Evolutionary conservation across 2,329 filamentous ascomycete species (phyloP), one percentile per base, ranked within the genome.

Genomic region (Colletotrichum echinochloae): DNA sequence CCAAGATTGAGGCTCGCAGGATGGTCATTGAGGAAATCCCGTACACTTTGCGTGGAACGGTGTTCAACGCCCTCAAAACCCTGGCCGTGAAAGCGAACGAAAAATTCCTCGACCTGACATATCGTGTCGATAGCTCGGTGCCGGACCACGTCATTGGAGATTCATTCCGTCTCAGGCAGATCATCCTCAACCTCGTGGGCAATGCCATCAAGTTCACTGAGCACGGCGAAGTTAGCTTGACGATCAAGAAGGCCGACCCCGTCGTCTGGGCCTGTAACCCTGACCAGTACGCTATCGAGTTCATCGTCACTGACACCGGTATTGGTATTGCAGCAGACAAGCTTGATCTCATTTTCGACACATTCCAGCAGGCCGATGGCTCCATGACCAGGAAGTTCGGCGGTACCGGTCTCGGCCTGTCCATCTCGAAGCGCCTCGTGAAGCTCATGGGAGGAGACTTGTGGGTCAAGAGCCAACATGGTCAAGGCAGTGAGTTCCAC

Each of bases 171-270:
- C 85, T 98, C 66, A 91, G 95, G 73, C 96, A 99, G 82, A 97
- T 99, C 76, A 98, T 98, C 73, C 88, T 98, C 67, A 99, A 99
- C 82, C 85, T 99, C 66, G 95, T 98, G 64, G 96, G 96, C 78
- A 99, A 99, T 77, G 95, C 96, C 65, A 98, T 99, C 86, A 99
- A 99, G 79, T 99, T 99, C 81, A 98, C 96, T 3, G 95, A 98
- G 81, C 92, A 97, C 76, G 96, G 96, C 72, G 94, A 97, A 80
- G 96, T 99, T 76, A 97, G 95, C 80, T 89, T 98, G 63, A 94
- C 92, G n/a, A 98, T 98, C 75, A 90, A 91, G 74, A 86, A 89
- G 77, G 84, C 77, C 86, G 90, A 82, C 85, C 75, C 93, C 37
- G 86, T 89, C 72, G 87, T 90, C 57, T 88, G 91, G 57, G 86